Evolutionary conservation across 192 early-diverging fungal species (phyloP).

Genomic region (Dispira simplex): DNA sequence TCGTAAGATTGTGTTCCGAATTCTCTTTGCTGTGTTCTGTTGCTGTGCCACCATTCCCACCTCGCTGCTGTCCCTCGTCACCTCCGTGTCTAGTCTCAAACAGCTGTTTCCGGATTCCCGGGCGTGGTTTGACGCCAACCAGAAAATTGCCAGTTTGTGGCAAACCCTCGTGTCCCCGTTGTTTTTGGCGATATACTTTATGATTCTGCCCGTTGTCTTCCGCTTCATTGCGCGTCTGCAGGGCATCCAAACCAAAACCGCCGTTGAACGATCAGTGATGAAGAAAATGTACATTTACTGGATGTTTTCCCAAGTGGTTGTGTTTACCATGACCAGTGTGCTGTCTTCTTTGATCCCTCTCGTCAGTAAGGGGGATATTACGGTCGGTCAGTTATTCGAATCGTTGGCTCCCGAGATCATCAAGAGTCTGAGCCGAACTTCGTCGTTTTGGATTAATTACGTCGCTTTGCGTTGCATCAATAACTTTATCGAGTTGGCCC

Average conservation of each 20-base stretch:
- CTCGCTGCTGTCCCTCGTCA: conserved; percentile 37
- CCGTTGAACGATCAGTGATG: conserved; percentile 48
- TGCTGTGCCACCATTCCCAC: conserved; percentile 56
- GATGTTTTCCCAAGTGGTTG: conserved; percentile 48
- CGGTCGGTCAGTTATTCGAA: conserved; percentile 20
- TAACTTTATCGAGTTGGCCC: conserved; percentile 51
- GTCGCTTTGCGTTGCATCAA: conserved; percentile 46
- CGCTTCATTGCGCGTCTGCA: conserved; percentile 44
- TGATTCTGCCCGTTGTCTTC: conserved; percentile 45
- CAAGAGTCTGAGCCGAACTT: conserved; percentile 25
- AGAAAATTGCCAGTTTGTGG: conserved; percentile 36
- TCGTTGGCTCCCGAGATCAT: conserved; percentile 22
- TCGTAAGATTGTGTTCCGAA: conserved; percentile 19
- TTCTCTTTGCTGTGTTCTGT: conserved; percentile 36
- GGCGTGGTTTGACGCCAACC: conserved; percentile 27
- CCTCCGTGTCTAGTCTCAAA: conserved; percentile 38
- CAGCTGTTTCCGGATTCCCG: conserved; percentile 31
- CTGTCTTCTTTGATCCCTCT: conserved; percentile 18
- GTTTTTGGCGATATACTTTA: conserved; percentile 45
- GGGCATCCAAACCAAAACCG: conserved; percentile 53
- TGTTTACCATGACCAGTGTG: conserved; percentile 36
- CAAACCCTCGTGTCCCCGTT: conserved; percentile 50
- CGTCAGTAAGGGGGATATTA: conserved; percentile 19
- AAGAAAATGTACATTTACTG: conserved; percentile 61
- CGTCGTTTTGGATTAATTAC: conserved; percentile 63